Percentiles rank a stretch among this genome's conserved stretches.
Evolutionary conservation across 192 early-diverging fungal species (phyloP).

Genomic region (Coemansia sp.): DNA sequence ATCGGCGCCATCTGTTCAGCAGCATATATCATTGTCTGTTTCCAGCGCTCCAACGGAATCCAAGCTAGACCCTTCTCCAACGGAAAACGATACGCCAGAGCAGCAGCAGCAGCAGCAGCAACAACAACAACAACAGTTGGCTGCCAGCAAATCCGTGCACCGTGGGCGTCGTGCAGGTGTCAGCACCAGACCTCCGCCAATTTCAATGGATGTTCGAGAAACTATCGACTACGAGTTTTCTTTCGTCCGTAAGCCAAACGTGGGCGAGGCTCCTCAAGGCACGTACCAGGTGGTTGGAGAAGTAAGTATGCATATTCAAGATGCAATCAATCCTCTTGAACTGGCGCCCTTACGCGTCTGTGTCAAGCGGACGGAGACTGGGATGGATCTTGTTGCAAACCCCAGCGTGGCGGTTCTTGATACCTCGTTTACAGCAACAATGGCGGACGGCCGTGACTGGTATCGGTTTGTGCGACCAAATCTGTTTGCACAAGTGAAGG

Average conservation of each 20-base stretch:
- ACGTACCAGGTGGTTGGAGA: conserved; percentile 34
- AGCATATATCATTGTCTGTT: background rate
- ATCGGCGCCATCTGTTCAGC: background rate
- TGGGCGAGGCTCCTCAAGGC: background rate
- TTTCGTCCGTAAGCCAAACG: background rate
- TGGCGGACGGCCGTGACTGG: conserved; percentile 39
- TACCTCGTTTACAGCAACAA: conserved; percentile 24
- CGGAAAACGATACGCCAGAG: background rate
- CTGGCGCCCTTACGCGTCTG: conserved; percentile 49
- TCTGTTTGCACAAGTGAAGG: conserved; percentile 37
- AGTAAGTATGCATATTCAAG: conserved; percentile 28
- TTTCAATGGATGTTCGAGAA: conserved; percentile 34
- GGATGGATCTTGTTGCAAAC: conserved; percentile 42
- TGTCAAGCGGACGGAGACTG: conserved; percentile 17
- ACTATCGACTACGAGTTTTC: conserved; percentile 27
- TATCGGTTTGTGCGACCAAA: conserved; percentile 53
- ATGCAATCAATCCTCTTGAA: conserved; percentile 35
- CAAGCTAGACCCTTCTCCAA: background rate
- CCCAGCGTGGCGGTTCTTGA: conserved; percentile 44
- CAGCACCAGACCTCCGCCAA: conserved; percentile 26
- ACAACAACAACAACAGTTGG: background rate
- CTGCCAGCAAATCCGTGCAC: conserved; percentile 12
- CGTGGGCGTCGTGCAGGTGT: conserved; percentile 26
- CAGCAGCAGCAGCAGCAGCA: background rate
- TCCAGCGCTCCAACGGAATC: background rate